phyloP scores from a whole-genome alignment of 306 rosid genomes.

The Gynostemma pentaphyllum region DNA sequence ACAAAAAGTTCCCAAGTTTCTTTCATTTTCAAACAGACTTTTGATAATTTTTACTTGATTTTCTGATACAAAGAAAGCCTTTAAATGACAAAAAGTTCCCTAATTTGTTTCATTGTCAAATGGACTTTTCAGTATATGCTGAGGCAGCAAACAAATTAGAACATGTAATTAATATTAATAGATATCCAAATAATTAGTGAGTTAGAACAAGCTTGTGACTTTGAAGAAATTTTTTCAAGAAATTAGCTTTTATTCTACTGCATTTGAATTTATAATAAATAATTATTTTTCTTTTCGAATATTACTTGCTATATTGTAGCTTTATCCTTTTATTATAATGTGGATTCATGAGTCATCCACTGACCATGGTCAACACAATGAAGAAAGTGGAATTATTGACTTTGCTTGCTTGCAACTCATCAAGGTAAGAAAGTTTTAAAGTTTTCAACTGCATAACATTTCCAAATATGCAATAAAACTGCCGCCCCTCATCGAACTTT shows the following conservation, averaged over 20 bases:
- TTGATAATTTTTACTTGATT: no score
- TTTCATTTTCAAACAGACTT: neutral
- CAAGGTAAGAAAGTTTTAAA: neutral
- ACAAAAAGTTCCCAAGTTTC: neutral
- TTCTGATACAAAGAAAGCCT: no score
- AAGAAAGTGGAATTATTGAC: neutral
- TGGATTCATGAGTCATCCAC: neutral
- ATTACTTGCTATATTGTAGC: no score
- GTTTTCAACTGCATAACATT: slow-evolving; percentile 1
- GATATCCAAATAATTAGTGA: neutral
- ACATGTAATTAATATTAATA: slow-evolving; percentile 2
- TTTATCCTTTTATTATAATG: no score
- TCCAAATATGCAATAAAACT: neutral
- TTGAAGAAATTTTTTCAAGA: neutral
- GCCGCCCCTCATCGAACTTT: neutral
- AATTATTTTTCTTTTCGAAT: no score
- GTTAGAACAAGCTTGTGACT: neutral
- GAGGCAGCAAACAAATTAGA: neutral
- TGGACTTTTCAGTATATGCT: no score
- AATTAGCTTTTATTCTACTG: neutral
- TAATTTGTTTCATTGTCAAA: no score
- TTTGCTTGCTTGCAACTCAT: neutral
- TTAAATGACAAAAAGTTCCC: no score
- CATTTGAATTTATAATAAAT: no score
- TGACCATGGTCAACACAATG: neutral